Evolutionary conservation across 345 rosid species (phyloP).

Genomic region (Brassica napus): DNA sequence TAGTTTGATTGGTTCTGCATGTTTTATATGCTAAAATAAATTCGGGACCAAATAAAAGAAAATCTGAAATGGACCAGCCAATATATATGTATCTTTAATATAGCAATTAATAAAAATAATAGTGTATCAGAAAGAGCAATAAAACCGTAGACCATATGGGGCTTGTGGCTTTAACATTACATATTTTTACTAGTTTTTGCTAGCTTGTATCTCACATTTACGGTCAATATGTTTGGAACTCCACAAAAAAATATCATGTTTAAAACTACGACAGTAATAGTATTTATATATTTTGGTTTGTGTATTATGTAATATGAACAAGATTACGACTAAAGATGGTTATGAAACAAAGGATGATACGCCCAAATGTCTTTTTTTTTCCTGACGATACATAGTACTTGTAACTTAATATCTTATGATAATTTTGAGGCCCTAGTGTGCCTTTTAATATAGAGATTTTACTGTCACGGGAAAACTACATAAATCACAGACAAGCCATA

Average conservation of each 20-base stretch:
- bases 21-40: conserved; percentile 1
- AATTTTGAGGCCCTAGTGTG: conserved; percentile 22
- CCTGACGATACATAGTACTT: conserved; percentile 13
- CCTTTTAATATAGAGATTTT: conserved; percentile 6
- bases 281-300: not conserved
- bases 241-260: not conserved
- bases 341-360: not conserved
- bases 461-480: conserved; percentile 6
- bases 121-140: not conserved
- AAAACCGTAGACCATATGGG: conserved; percentile 5
- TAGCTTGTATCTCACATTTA: not conserved
- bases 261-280: not conserved
- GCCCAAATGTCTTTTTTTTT: not conserved
- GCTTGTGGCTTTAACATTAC: not conserved
- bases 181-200: not conserved
- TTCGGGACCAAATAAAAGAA: conserved; percentile 28
- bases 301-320: not conserved
- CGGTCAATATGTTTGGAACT: not conserved
- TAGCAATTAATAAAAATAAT: not conserved
- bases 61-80: conserved; percentile 31
- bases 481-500: conserved; percentile 14
- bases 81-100: conserved; percentile 9
- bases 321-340: not conserved
- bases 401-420: conserved; percentile 1
- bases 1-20: not conserved